Conservation (phyloP, 2,329 filamentous ascomycete genomes). For the Calonectria pseudoreteaudii region DNA sequence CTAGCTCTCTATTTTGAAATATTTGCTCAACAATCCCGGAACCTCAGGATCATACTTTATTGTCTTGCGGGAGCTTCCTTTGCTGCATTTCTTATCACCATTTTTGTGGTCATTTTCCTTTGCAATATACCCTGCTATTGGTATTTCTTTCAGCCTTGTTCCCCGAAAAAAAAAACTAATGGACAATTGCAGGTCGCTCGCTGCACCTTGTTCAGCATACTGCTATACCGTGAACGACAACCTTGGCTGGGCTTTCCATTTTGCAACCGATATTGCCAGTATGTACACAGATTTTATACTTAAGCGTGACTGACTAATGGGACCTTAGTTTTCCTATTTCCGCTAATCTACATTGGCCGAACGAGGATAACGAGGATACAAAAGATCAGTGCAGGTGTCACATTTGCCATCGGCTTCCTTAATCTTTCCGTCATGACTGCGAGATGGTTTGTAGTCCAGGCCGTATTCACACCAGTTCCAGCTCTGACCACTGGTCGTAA, state of each 20-base stretch:
- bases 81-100: not conserved
- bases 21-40: not conserved
- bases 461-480: not conserved
- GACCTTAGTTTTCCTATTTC: not conserved
- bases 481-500: slow-evolving; percentile 1
- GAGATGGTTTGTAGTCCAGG: slow-evolving; percentile 1
- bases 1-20: slow-evolving; percentile 9
- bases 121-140: not conserved
- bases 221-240: not conserved
- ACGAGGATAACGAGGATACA: slow-evolving; percentile 6
- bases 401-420: not conserved
- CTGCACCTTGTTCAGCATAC: not conserved
- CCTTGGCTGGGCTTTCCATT: slow-evolving; percentile 10
- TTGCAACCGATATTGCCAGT: not conserved
- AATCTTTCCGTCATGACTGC: slow-evolving; percentile 8
- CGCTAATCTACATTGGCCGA: not conserved
- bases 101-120: not conserved
- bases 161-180: not conserved
- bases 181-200: not conserved
- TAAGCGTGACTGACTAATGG: not conserved
- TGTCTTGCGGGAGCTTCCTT: not conserved
- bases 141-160: not conserved
- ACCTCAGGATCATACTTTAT: not conserved
- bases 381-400: slow-evolving; percentile 2
- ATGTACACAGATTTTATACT: not conserved